Base-by-base conservation (phyloP, 345 rosid species). In the Lepidium sativum region DNA sequence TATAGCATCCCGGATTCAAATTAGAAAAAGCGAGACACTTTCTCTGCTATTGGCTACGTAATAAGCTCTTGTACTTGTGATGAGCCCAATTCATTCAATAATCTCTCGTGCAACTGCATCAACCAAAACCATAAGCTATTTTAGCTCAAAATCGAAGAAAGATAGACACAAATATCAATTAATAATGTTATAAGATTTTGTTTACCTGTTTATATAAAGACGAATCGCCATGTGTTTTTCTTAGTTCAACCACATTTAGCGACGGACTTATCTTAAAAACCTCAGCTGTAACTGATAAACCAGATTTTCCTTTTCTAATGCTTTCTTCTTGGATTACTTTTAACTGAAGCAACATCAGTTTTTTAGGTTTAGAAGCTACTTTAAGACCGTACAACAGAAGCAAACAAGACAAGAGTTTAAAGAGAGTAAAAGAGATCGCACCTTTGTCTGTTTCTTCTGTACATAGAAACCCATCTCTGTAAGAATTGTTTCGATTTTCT, bases 381-480 rank as follows among this genome's bases (percentile, higher is more conserved):
- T 9, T 5, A 52, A 14, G 33, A 21, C n/a, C 35, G 6, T 54
- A n/a, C 9, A 71, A 65, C 27, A 39, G 16, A 27, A 48, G 15
- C 9, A 18, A 4, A 6, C 8, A 33, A n/a, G 8, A 35, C 20
- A 42, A 29, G 44, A 27, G 31, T 1, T 0, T 0, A 7, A 63
- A 21, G 9, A 33, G 35, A 17, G n/a, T 6, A 6, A 63, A 33
- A 40, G 14, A 32, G 25, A 27, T 35, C 80, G 55, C 25, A 92
- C 97, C 82, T 34, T 82, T 62, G 87, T 84, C 40, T 89, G 82
- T 78, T 78, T 92, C 79, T 81, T 89, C 43, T 75, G 89, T 51
- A 89, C 89, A 20, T 54, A 82, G 75, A 84, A 92, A 64, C 97
- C 96, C 96, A 92, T 89, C 77, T 82, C 80, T 0, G 63, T 86